phyloP scores from a whole-genome alignment of 2,329 filamentous ascomycete genomes.

The Aspergillus aculeatinus region DNA sequence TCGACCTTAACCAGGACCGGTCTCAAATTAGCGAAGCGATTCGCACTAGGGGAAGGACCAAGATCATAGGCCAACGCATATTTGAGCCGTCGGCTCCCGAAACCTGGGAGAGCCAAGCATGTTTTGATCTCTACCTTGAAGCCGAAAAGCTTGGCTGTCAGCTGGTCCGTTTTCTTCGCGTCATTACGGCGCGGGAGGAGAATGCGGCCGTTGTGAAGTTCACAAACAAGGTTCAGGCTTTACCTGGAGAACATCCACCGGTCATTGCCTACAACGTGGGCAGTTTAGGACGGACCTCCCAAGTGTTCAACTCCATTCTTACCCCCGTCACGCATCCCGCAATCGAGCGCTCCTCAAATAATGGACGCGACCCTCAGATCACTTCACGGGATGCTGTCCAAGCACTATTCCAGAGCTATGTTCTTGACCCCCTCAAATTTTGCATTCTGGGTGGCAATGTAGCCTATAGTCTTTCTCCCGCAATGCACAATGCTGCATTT shows the following conservation, averaged over 20 bases:
- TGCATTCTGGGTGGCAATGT: slow-evolving; percentile 45
- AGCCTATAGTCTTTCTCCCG: slow-evolving; percentile 43
- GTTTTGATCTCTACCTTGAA: slow-evolving; percentile 34
- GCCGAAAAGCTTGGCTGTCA: slow-evolving; percentile 40
- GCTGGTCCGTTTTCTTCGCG: slow-evolving; percentile 40
- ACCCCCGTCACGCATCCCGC: slow-evolving; percentile 44
- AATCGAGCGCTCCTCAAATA: slow-evolving; percentile 26
- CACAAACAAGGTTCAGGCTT: slow-evolving; percentile 34
- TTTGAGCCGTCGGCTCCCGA: slow-evolving; percentile 31
- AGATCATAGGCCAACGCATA: slow-evolving; percentile 41
- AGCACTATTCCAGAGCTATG: slow-evolving; percentile 43
- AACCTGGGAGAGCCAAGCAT: slow-evolving; percentile 37
- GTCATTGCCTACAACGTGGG: slow-evolving; percentile 45
- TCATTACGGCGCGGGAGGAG: slow-evolving; percentile 38
- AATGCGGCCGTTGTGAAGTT: slow-evolving; percentile 40
- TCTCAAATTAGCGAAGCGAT: slow-evolving; percentile 28
- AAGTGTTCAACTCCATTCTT: slow-evolving; percentile 44
- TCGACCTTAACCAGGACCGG: slow-evolving; percentile 37
- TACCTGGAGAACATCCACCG: slow-evolving; percentile 32
- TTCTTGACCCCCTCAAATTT: slow-evolving; percentile 44
- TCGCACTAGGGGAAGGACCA: slow-evolving; percentile 39
- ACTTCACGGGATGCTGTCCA: slow-evolving; percentile 39
- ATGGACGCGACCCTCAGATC: slow-evolving; percentile 34
- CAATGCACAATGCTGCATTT: slow-evolving; percentile 46
- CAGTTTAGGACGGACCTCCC: slow-evolving; percentile 43